These are phyloP conservation scores for Elongisporangium anandrum DNA, from an alignment of 352 stramenopile species.

Conservation along the genomic window DNA sequence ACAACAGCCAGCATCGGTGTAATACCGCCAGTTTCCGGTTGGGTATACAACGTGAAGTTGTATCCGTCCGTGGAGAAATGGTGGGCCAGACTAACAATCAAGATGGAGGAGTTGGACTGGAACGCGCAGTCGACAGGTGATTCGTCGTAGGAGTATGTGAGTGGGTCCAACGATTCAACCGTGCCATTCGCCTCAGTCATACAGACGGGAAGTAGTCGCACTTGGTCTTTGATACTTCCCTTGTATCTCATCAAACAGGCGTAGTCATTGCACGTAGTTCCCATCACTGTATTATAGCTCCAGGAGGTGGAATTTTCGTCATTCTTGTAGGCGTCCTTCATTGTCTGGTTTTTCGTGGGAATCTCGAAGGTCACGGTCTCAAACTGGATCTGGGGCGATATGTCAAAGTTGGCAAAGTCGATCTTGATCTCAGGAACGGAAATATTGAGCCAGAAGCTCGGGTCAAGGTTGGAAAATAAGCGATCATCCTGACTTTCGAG, in stretches of 20 bases:
- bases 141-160: no score
- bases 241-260: not conserved
- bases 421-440: not conserved
- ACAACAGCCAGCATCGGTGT: no score
- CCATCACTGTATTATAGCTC: not conserved
- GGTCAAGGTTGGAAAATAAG: no score
- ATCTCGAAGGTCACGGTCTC: not conserved
- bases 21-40: no score
- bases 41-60: not conserved
- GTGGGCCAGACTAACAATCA: not conserved
- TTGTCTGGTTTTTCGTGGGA: not conserved
- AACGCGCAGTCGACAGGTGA: not conserved
- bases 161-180: not conserved
- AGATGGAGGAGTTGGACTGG: not conserved
- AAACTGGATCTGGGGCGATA: not conserved
- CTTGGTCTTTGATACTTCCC: not conserved
- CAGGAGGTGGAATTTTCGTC: no score
- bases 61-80: not conserved
- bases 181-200: not conserved
- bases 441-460: not conserved
- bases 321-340: no score
- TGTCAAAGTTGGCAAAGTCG: not conserved
- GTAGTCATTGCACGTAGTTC: not conserved
- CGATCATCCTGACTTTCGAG: not conserved
- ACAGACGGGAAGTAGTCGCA: not conserved